Base-by-base conservation (phyloP, 2,329 filamentous ascomycete genomes). In the Rhinocladiella mackenziei region DNA sequence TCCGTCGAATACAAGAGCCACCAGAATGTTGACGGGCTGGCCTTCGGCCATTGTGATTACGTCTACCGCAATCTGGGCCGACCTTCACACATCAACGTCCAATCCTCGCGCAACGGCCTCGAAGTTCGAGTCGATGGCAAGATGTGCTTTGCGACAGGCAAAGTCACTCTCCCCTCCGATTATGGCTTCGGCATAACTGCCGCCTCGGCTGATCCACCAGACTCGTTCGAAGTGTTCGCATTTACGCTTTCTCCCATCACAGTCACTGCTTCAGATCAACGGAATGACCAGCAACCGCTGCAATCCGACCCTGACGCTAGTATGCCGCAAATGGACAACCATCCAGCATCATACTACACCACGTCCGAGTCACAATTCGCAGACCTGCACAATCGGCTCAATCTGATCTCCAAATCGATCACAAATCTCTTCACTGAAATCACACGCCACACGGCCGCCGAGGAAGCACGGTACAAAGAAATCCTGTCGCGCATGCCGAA, bases 191-290 rank as follows among this genome's bases (percentile, higher is more conserved):
- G 92, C 58, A 71, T 98, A 56, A 88, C 85, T 9, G 92, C 91
- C 30, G 86, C 87, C 11, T 91, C 87, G 2, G 86, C 87, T 20
- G 91, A 97, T 56, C 89, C 81, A 58, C 89, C 92, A 1, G 92
- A 98, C 68, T 94, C 88, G 4, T 94, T 96, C 60, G 92, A 98
- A 67, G 66, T 95, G 55, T 92, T 89, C 73, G 94, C 91, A 63
- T 77, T 97, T 61, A 75, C 85, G 25, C 78, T 92, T n/a, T 64
- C 63, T 47, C 52, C 62, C 1, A 44, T 61, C 51, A 60, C 46
- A 60, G 51, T 23, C 39, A 50, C 43, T 48, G 54, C 58, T 54
- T 17, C 52, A 60, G 33, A 56, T 59, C 58, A 65, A 37, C 43
- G 59, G 30, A 48, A 62, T 54, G 47, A 60, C 52, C 49, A 52